Evolutionary conservation across 257 asterid genomes (phyloP), one percentile per base, ranked within the genome.

Genomic region (Buddleja alternifolia): DNA sequence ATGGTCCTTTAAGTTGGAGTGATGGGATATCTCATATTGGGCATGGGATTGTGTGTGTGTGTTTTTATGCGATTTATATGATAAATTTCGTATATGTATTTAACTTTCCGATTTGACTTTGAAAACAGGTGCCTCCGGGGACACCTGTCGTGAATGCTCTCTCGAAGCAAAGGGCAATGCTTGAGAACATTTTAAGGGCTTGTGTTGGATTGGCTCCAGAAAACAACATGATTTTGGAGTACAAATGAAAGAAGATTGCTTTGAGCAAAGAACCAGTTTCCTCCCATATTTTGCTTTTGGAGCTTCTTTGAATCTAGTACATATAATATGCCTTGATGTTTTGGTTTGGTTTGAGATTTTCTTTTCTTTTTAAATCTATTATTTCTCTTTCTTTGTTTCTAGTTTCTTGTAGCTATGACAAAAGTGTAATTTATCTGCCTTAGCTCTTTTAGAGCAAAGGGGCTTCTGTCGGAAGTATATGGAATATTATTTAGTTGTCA

Each of bases 141-240:
- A 94, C 99, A 4, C 99, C 99, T 0, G 99, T 94, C 56, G 99
- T 94, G 78, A 94, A 94, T 73, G 99, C 99, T 0, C 86, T 94
- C 1, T 86, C 99, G 11, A 94, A 94, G 84, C 99, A 94, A 73
- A 74, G 99, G 69, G 88, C 99, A 12, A 94, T 94, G 99, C 91
- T 94, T 15, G 99, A 94, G 88, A 94, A 94, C 77, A 94, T 94
- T 63, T 2, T 94, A 73, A 87, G 99, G 90, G 99, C 99, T 64
- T 94, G 97, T 67, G 88, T 91, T 70, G 99, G 99, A 36, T 80
- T 94, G 84, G 96, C 99, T 46, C 97, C 99, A 4, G 99, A 94
- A 62, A 94, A 94, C 88, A 94, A 94, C 88, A 94, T 94, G 99
- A 94, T 91, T 39, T 74, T 94, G 88, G 99, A 94, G 57, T 94